phyloP scores from a whole-genome alignment of 78 protist species.

The Tieghemostelium lacteum region DNA sequence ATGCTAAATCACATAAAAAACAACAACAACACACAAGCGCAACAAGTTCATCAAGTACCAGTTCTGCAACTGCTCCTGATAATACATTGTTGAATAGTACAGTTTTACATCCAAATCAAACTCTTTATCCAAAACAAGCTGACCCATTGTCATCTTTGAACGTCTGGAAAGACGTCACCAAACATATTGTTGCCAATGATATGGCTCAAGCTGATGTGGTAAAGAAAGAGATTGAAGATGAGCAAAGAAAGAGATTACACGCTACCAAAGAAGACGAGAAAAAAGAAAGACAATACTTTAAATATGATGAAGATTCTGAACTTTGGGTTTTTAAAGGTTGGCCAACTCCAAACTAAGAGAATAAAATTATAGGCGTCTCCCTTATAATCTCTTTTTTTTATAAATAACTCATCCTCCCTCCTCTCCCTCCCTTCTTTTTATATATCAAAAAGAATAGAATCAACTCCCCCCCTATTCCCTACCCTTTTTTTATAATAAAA shows the following conservation, averaged over 20 bases:
- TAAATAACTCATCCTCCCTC: no score
- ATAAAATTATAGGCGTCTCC: no score
- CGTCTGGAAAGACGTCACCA: slow-evolving; percentile 69
- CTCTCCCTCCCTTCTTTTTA: no score
- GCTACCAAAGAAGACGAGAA: slow-evolving; percentile 69
- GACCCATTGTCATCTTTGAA: slow-evolving; percentile 43
- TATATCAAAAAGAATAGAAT: no score
- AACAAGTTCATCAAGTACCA: neutral
- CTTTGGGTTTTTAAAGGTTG: no score
- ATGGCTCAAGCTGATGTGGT: slow-evolving; percentile 49
- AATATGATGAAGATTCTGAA: slow-evolving; percentile 50
- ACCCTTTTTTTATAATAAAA: no score
- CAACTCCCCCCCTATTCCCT: no score
- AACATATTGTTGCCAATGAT: slow-evolving; percentile 64
- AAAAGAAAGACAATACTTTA: slow-evolving; percentile 66
- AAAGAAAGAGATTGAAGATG: slow-evolving; percentile 78
- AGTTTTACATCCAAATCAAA: slow-evolving; percentile 37
- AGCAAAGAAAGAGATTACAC: slow-evolving; percentile 71
- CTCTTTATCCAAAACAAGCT: slow-evolving; percentile 59
- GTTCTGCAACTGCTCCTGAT: slow-evolving; percentile 28
- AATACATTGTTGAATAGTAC: slow-evolving; percentile 45
- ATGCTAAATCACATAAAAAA: no score
- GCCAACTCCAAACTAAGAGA: no score
- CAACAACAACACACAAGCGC: no score
- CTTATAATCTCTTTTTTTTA: no score